These are phyloP conservation scores for Colletotrichum sp. DNA, from an alignment of 2,329 filamentous ascomycete genomes.

Conservation along the genomic window DNA sequence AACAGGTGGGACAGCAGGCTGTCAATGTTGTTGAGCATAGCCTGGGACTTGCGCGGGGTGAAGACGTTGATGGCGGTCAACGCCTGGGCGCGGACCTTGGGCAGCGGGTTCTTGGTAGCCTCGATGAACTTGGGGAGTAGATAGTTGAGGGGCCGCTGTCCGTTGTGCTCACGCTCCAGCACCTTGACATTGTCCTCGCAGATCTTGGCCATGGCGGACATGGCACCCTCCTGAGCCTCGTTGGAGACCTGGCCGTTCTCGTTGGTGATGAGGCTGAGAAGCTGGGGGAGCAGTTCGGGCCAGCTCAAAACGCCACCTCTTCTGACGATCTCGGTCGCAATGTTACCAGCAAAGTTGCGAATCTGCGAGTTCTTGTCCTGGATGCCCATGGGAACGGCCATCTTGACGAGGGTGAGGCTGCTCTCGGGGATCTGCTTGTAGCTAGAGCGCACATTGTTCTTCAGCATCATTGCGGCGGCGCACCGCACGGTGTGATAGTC, in stretches of 20 bases:
- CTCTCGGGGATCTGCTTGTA: conserved; percentile 77
- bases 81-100: conserved; percentile 80
- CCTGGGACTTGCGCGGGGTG: conserved; percentile 81
- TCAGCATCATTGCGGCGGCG: conserved; percentile 91
- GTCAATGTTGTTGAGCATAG: conserved; percentile 81
- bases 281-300: conserved; percentile 86
- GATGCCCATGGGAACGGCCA: conserved; percentile 77
- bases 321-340: conserved; percentile 89
- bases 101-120: conserved; percentile 76
- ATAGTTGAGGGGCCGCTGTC: conserved; percentile 84
- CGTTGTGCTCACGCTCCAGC: conserved; percentile 85
- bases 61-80: conserved; percentile 91
- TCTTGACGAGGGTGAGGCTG: conserved; percentile 78
- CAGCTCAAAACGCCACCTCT: conserved; percentile 86
- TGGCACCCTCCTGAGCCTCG: conserved; percentile 87
- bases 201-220: conserved; percentile 91
- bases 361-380: conserved; percentile 84
- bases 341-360: conserved; percentile 86
- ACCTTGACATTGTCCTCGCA: conserved; percentile 94
- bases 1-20: conserved; percentile 84
- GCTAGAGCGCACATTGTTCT: conserved; percentile 83
- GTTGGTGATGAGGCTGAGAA: conserved; percentile 80
- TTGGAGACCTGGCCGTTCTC: conserved; percentile 67
- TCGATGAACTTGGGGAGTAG: conserved; percentile 90
- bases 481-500: conserved; percentile 80